Evolutionary conservation across 805 yeast genomes (phyloP).

Genomic region (Wickerhamiella nectarea): DNA sequence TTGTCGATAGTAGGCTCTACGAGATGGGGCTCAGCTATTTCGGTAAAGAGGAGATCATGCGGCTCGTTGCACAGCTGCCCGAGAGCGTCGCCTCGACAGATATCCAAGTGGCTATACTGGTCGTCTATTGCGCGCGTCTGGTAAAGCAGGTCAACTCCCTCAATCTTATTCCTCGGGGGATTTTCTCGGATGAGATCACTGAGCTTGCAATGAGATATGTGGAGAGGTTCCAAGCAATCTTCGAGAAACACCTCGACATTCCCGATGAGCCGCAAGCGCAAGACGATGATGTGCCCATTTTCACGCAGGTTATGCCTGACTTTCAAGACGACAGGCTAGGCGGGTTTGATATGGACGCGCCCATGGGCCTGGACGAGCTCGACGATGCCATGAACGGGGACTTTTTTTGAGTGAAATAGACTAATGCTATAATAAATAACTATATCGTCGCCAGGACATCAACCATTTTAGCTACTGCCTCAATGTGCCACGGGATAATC

Average conservation of each 20-base stretch:
- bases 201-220: conserved; percentile 4
- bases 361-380: conserved; percentile 21
- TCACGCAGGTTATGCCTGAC: not conserved
- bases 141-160: conserved; percentile 1
- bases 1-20: not conserved
- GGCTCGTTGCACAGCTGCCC: not conserved
- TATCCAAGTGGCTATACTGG: conserved; percentile 8
- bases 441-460: not conserved
- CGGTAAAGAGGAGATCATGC: conserved; percentile 4
- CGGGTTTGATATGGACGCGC: conserved; percentile 14
- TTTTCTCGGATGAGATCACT: not conserved
- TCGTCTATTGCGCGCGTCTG: conserved; percentile 4
- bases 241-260: not conserved
- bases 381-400: conserved; percentile 21
- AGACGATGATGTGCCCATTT: not conserved
- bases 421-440: too few species aligned
- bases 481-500: conserved; percentile 30
- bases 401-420: too few species aligned
- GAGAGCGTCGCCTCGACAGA: not conserved
- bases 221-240: conserved; percentile 1
- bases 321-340: conserved; percentile 10
- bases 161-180: not conserved
- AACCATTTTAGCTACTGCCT: conserved; percentile 24
- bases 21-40: conserved; percentile 2
- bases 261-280: not conserved